Conservation (phyloP, 2,329 filamentous ascomycete genomes). For the Ophiocordyceps camponoti-leonardi region DNA sequence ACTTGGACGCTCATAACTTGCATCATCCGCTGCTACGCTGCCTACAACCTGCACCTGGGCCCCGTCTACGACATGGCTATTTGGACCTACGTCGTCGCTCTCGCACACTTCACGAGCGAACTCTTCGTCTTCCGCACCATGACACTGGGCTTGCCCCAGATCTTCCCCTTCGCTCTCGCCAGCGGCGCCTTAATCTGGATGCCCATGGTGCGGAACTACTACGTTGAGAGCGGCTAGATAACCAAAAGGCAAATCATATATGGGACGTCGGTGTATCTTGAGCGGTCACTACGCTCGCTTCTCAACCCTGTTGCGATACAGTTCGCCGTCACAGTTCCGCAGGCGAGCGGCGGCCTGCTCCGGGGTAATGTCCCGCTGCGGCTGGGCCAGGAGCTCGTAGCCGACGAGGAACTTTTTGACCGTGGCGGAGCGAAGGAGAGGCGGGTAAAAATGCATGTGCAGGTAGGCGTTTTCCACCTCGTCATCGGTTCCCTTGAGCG, state of each 20-base stretch:
- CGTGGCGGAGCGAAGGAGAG: constrained; percentile 76
- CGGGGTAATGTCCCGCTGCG: constrained; percentile 94
- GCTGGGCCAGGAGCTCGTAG: constrained; percentile 91
- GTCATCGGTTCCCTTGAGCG: constrained; percentile 61
- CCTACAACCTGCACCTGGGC: constrained; percentile 60
- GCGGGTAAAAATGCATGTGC: constrained; percentile 96
- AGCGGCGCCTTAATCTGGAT: constrained; percentile 41
- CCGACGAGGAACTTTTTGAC: constrained; percentile 94
- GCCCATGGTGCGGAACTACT: constrained; percentile 49
- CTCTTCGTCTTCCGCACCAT: constrained; percentile 65
- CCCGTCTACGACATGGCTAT: constrained; percentile 65
- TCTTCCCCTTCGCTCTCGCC: constrained; percentile 36
- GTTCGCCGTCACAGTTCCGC: constrained; percentile 56
- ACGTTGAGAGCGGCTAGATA: constrained; percentile 31
- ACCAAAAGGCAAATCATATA: not conserved
- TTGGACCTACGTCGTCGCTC: constrained; percentile 67
- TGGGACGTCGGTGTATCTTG: not conserved
- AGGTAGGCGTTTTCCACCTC: constrained; percentile 81
- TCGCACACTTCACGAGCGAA: constrained; percentile 65
- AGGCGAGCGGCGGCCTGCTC: constrained; percentile 79
- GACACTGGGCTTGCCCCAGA: constrained; percentile 38
- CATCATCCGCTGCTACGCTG: constrained; percentile 65
- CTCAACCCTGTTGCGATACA: constrained; percentile 53
- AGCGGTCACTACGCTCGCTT: constrained; percentile 2
- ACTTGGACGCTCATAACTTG: constrained; percentile 74